A percentile compares a stretch with the other conserved stretches of the same genome.
phyloP scores from a whole-genome alignment of 2,329 filamentous ascomycete genomes.

The Trichoderma lentiforme region DNA sequence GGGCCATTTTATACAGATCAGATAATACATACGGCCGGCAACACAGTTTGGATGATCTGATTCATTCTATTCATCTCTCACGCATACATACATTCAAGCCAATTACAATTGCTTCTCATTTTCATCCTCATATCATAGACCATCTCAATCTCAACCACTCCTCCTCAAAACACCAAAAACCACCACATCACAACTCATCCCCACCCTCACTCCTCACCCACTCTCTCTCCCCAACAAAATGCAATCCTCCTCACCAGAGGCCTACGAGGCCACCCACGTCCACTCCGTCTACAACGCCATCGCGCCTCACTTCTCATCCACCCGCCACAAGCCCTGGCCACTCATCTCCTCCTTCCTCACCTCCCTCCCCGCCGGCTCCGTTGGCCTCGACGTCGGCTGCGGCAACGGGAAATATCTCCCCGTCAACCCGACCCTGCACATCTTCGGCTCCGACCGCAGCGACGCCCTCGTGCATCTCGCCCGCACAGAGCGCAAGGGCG shows the following conservation, averaged over 20 bases:
- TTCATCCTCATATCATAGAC: background rate
- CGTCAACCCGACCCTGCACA: slow-evolving; percentile 73
- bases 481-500: slow-evolving; percentile 47
- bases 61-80: background rate
- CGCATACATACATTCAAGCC: background rate
- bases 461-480: slow-evolving; percentile 53
- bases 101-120: background rate
- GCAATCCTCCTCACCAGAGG: slow-evolving; percentile 37
- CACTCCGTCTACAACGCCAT: slow-evolving; percentile 89
- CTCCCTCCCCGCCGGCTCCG: slow-evolving; percentile 61
- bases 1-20: background rate
- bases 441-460: slow-evolving; percentile 82
- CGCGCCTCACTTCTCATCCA: slow-evolving; percentile 78
- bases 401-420: slow-evolving; percentile 94
- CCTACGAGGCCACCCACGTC: slow-evolving; percentile 83
- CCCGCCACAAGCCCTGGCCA: slow-evolving; percentile 84
- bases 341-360: slow-evolving; percentile 77
- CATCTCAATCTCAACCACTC: background rate
- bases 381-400: slow-evolving; percentile 90
- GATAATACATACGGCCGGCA: background rate
- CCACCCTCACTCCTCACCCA: background rate
- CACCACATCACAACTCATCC: background rate
- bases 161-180: background rate
- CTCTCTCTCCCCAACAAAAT: background rate
- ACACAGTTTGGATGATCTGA: background rate